Conservation (phyloP, 2,329 filamentous ascomycete genomes). For the Paramyrothecium sp. region DNA sequence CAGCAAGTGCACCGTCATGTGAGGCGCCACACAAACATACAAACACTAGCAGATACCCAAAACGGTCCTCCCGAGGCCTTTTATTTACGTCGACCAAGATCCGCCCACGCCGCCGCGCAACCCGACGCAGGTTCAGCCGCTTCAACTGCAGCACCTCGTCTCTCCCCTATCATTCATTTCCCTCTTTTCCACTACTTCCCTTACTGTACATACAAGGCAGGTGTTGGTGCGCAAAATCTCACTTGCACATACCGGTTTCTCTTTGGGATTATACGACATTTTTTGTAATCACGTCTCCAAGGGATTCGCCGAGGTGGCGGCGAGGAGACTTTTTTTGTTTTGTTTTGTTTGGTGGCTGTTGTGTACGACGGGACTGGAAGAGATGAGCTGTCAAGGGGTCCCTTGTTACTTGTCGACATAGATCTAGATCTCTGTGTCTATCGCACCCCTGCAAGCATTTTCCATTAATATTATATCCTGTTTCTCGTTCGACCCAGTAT, state of each 20-base stretch:
- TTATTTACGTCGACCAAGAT: constrained; percentile 4
- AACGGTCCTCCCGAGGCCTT: constrained; percentile 1
- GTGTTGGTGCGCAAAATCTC: neutral
- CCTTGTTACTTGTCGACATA: neutral
- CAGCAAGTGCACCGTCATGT: constrained; percentile 62
- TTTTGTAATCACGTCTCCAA: neutral
- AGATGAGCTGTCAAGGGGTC: neutral
- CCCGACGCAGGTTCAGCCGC: constrained; percentile 4
- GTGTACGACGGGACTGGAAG: no score
- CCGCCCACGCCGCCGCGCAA: constrained; percentile 4
- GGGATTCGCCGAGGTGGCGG: neutral
- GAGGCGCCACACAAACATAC: constrained; percentile 12
- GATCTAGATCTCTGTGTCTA: neutral
- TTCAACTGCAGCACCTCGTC: neutral
- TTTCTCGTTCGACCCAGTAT: neutral
- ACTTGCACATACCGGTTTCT: neutral
- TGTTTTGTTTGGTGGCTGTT: neutral
- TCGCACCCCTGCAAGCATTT: neutral
- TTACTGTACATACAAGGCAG: neutral
- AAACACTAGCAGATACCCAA: neutral
- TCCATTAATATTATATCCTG: neutral
- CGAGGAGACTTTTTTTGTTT: neutral
- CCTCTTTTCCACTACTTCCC: neutral
- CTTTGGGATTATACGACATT: neutral
- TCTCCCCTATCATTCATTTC: neutral